Conservation (phyloP, 2,329 filamentous ascomycete species). For the Didymella sp. region DNA sequence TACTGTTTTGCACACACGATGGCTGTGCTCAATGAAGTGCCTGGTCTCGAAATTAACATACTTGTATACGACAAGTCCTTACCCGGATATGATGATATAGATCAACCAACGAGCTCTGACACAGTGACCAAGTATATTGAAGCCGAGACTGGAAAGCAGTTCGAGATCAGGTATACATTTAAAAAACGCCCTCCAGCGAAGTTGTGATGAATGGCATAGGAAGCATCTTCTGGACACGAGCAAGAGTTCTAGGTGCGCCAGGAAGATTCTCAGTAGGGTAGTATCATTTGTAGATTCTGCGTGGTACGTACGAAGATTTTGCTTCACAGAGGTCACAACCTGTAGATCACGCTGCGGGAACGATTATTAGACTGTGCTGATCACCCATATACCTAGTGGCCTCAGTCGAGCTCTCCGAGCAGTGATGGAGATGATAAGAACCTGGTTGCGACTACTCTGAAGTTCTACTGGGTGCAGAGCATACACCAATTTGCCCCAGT, state of each 20-base stretch:
- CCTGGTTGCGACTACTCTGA: neutral
- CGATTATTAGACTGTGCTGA: neutral
- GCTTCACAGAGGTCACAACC: neutral
- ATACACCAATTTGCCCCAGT: neutral
- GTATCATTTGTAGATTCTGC: neutral
- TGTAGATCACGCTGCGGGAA: too few species aligned
- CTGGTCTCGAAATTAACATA: neutral
- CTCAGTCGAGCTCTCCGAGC: neutral
- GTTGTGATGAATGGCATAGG: too few species aligned
- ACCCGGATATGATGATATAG: neutral
- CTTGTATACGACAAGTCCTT: neutral
- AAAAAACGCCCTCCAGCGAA: neutral
- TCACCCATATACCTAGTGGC: neutral
- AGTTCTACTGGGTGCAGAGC: neutral
- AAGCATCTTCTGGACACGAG: neutral
- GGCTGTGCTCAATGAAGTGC: neutral
- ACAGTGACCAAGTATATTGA: neutral
- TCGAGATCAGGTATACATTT: neutral
- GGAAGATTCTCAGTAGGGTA: neutral
- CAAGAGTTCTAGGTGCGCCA: neutral
- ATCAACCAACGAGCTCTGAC: neutral
- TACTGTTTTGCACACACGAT: neutral
- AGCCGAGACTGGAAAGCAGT: neutral
- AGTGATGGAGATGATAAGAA: too few species aligned
- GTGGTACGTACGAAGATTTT: neutral